These are phyloP conservation scores for Colletotrichum neosansevieriae DNA, from an alignment of 2,329 filamentous ascomycete species.

Conservation along the genomic window DNA sequence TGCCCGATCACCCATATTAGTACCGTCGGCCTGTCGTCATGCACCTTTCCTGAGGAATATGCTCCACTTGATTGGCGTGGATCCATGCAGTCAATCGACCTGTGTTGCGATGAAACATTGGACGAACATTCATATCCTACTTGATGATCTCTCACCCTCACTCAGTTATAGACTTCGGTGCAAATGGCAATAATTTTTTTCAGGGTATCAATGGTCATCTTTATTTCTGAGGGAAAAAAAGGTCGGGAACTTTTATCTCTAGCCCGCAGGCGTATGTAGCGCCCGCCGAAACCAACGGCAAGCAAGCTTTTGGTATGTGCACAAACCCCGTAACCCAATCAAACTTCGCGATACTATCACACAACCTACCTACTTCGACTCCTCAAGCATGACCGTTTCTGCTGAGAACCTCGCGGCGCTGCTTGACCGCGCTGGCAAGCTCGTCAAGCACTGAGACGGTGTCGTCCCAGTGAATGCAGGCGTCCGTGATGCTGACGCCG, in stretches of 20 bases:
- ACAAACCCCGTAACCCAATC: neutral
- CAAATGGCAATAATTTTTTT: neutral
- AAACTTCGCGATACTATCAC: conserved; percentile 5
- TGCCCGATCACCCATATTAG: conserved; percentile 18
- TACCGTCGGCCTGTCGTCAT: conserved; percentile 29
- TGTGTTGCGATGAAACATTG: conserved; percentile 26
- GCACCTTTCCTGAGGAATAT: conserved; percentile 32
- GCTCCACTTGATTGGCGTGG: conserved; percentile 31
- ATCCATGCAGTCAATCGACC: neutral
- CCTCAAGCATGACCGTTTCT: conserved; percentile 32
- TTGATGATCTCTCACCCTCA: neutral
- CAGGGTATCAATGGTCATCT: conserved; percentile 18
- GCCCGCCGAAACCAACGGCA: neutral
- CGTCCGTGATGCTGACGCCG: conserved; percentile 96
- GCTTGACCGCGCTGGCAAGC: conserved; percentile 83
- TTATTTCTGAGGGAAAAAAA: conserved; percentile 3
- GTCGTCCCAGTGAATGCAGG: conserved; percentile 95
- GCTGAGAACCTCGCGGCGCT: conserved; percentile 67
- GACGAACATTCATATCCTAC: conserved; percentile 14
- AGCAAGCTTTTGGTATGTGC: conserved; percentile 25
- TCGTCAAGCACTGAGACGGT: conserved; percentile 82
- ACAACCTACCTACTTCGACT: neutral
- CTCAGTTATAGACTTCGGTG: too few relatives aligned
- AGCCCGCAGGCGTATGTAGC: conserved; percentile 6
- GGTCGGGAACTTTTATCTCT: conserved; percentile 12